Evolutionary conservation across 169 alveolate species (phyloP), one percentile per base, ranked within the genome.

Genomic region (Cryptosporidium parvum): DNA sequence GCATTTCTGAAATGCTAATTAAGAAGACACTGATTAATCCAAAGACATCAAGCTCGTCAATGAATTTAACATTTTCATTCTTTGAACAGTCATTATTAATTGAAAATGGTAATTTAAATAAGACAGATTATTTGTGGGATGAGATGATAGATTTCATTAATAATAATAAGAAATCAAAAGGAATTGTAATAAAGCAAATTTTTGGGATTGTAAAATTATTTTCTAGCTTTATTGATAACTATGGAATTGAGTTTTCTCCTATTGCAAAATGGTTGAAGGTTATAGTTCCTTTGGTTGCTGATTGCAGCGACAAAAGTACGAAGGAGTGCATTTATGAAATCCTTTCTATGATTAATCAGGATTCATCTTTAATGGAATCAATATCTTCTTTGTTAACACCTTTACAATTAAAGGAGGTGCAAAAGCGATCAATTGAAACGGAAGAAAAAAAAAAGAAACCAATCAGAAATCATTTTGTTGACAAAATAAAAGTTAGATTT

Each of bases 11-110:
- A 16, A 62, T 67, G 59, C 29, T 80, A 21, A 80, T 80, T 26
- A 80, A 59, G 44, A 80, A 80, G 26, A 80, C 89, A 16, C 35
- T 80, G 3, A 23, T 37, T 51, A 61, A 80, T 29, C 33, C 45
- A 23, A 80, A 80, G 26, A 80, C 89, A 23, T 80, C 89, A n/a
- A 21, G 1, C 14, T 65, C 89, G 9, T 80, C 89, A 6, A 80
- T 67, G 2, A 62, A 59, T 44, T 80, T 80, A 26, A 51, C 68
- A 2, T 59, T 65, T 48, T 62, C 89, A 42, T 44, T 80, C 44
- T 80, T 80, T 80, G 89, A 80, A 51, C 65, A 59, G 39, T 80
- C 75, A 37, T 29, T 59, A 35, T 29, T 80, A 23, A 6, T 80
- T 2, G 89, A 35, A 65, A 65, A 65, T 23, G 89, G 80, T 39